phyloP scores from a whole-genome alignment of 2,329 filamentous ascomycete species.

The Monosporascus sp. region DNA sequence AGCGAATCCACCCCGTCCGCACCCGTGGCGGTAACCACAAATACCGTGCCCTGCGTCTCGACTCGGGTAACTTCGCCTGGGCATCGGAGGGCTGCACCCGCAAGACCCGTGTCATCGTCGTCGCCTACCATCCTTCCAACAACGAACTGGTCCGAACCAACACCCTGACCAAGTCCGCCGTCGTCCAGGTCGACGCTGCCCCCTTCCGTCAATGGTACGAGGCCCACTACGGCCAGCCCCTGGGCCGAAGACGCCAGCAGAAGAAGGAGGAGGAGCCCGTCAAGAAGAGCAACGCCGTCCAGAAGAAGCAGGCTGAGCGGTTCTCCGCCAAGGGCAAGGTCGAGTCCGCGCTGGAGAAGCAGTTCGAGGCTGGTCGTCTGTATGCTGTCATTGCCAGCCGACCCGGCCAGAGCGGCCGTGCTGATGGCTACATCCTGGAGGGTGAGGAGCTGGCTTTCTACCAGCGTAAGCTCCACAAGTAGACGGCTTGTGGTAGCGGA shows the following conservation, averaged over 20 bases:
- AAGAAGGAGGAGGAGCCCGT: slow-evolving; percentile 66
- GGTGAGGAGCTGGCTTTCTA: slow-evolving; percentile 99
- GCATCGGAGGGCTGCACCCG: slow-evolving; percentile 95
- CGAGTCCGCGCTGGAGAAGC: slow-evolving; percentile 86
- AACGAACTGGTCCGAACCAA: slow-evolving; percentile 99
- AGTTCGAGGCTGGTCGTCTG: slow-evolving; percentile 98
- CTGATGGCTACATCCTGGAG: slow-evolving; percentile 97
- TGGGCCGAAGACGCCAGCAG: slow-evolving; percentile 89
- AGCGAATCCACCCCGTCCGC: slow-evolving; percentile 95
- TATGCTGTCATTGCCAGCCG: slow-evolving; percentile 89
- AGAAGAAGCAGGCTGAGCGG: slow-evolving; percentile 94
- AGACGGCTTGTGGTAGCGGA: slow-evolving; percentile 38
- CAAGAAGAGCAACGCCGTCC: slow-evolving; percentile 93
- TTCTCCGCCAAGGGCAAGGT: slow-evolving; percentile 85
- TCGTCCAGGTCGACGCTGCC: slow-evolving; percentile 97
- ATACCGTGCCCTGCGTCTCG: slow-evolving; percentile 98
- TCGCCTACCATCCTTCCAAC: slow-evolving; percentile 99
- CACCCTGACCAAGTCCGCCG: slow-evolving; percentile 98
- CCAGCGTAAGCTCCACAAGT: slow-evolving; percentile 99
- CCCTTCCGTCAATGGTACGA: slow-evolving; percentile 99
- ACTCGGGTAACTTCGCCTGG: slow-evolving; percentile 99
- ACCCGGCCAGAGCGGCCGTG: slow-evolving; percentile 94
- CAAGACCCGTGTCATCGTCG: slow-evolving; percentile 98
- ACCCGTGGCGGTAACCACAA: slow-evolving; percentile 99
- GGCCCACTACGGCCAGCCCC: slow-evolving; percentile 90